Percentiles rank a stretch among this genome's conserved stretches.
phyloP scores from a whole-genome alignment of 331 rosid genomes.

The Quercus lobata region DNA sequence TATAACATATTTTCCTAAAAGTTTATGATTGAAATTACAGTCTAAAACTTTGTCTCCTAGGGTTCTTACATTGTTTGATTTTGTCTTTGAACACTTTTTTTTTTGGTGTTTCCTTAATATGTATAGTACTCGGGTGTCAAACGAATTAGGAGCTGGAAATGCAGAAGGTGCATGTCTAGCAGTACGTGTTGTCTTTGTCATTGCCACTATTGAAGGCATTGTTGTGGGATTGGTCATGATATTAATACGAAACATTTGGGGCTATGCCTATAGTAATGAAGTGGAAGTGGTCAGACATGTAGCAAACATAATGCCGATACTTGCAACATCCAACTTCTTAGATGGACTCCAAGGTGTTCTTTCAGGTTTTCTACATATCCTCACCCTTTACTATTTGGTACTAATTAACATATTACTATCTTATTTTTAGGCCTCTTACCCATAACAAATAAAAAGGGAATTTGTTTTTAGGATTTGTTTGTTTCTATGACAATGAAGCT shows the following conservation, averaged over 20 bases:
- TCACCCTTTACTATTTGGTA: background rate
- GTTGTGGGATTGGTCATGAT: conserved; percentile 43
- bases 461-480: too few species aligned
- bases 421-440: too few species aligned
- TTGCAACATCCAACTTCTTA: conserved; percentile 53
- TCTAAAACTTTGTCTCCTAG: too few species aligned
- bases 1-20: too few species aligned
- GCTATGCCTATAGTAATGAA: conserved; percentile 64
- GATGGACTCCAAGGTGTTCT: conserved; percentile 72
- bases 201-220: conserved; percentile 39
- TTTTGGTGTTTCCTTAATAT: too few species aligned
- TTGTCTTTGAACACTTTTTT: too few species aligned
- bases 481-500: too few species aligned
- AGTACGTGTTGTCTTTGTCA: conserved; percentile 39
- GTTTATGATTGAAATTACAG: too few species aligned
- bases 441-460: too few species aligned
- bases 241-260: conserved; percentile 58
- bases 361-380: conserved; percentile 41
- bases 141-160: conserved; percentile 75
- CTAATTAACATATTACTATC: background rate
- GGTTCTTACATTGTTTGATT: too few species aligned
- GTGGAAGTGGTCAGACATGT: conserved; percentile 50
- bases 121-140: conserved; percentile 73
- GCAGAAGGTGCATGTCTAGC: conserved; percentile 61
- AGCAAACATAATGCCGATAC: conserved; percentile 58